Evolutionary conservation across 2,329 filamentous ascomycete genomes (phyloP).

Genomic region (Cladosporium oxysporum): DNA sequence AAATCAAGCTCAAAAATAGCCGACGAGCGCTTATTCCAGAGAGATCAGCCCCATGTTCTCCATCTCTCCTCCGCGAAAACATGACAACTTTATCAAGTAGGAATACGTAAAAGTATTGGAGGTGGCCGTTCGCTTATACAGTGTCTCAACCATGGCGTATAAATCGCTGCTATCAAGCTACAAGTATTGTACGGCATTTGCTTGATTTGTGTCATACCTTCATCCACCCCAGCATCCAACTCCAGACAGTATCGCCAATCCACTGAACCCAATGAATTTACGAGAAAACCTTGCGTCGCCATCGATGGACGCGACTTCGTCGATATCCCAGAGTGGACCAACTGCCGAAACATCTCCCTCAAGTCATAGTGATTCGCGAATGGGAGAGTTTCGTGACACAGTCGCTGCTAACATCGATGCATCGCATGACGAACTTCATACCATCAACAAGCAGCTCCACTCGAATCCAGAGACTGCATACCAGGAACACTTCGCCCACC

Average conservation of each 20-base stretch:
- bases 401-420: neutral
- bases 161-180: neutral
- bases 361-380: no score
- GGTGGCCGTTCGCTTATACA: neutral
- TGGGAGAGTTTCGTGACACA: neutral
- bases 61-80: neutral
- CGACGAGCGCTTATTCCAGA: slow-evolving; percentile 2
- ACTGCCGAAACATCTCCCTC: neutral
- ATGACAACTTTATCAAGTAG: neutral
- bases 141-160: neutral
- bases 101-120: neutral
- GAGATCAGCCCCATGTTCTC: neutral
- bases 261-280: neutral
- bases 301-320: neutral
- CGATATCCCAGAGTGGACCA: neutral
- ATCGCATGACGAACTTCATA: neutral
- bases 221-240: neutral
- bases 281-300: neutral
- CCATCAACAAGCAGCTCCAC: neutral
- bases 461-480: slow-evolving; percentile 52
- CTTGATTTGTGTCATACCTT: neutral
- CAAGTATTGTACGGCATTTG: neutral
- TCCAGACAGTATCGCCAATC: neutral
- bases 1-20: neutral
- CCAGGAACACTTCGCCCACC: slow-evolving; percentile 53